These are phyloP conservation scores for Sarocladium strictum DNA, from an alignment of 2,329 filamentous ascomycete genomes.

Conservation along the genomic window DNA sequence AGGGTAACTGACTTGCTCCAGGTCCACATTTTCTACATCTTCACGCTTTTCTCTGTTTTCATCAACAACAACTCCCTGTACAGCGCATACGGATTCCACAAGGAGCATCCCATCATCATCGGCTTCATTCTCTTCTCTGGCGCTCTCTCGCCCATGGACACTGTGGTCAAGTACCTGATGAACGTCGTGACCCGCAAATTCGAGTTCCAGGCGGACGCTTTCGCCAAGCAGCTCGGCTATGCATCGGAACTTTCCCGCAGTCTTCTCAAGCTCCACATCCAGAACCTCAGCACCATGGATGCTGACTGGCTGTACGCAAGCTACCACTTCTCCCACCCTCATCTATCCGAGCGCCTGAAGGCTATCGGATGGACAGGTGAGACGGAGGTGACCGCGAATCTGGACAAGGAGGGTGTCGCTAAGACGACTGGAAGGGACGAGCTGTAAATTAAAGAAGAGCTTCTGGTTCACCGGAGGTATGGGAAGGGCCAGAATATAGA, in stretches of 20 bases:
- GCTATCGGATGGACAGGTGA: constrained; percentile 80
- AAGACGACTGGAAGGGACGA: constrained; percentile 71
- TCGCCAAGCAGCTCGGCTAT: constrained; percentile 81
- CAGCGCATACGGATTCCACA: constrained; percentile 81
- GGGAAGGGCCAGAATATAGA: too few relatives aligned
- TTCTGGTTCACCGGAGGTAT: too few relatives aligned
- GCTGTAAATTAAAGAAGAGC: too few relatives aligned
- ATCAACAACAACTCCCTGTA: constrained; percentile 93
- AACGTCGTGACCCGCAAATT: constrained; percentile 92
- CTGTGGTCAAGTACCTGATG: constrained; percentile 91
- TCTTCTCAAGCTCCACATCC: constrained; percentile 94
- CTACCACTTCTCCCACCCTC: constrained; percentile 98
- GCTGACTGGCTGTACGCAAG: constrained; percentile 97
- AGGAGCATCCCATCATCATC: constrained; percentile 84
- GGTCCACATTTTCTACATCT: constrained; percentile 94
- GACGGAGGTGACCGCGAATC: constrained; percentile 34
- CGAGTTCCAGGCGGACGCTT: constrained; percentile 93
- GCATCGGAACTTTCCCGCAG: constrained; percentile 75
- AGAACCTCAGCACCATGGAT: constrained; percentile 98
- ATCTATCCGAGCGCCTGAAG: constrained; percentile 85
- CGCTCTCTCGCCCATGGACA: constrained; percentile 89
- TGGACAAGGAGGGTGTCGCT: constrained; percentile 43
- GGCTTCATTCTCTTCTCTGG: constrained; percentile 98
- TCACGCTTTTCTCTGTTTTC: constrained; percentile 93
- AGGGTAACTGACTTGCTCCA: constrained; percentile 29